Evolutionary conservation across 371 early-diverging fungal genomes (phyloP), one percentile per base, ranked within the genome.

Genomic region (Rhizopus delemar): DNA sequence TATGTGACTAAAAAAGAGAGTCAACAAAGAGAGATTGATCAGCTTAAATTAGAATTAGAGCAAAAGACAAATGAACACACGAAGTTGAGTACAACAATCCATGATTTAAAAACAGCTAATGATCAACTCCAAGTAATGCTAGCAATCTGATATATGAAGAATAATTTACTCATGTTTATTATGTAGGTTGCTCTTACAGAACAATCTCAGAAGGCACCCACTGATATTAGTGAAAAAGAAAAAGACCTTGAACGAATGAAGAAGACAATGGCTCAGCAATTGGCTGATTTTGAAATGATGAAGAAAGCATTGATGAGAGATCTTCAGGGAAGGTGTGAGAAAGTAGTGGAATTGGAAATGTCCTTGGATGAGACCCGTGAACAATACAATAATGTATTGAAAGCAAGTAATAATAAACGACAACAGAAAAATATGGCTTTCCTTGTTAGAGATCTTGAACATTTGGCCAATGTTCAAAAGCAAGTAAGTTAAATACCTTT

Each of bases 281-380:
- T 96, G 49, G 80, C 86, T n/a, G 96, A 97, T 56, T 96, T 94
- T 77, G 96, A 96, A 65, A 86, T 90, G 55, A 94, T 94, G 93
- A 95, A 95, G 83, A 93, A 93, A 82, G 90, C 93, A 13, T 77
- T 97, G 60, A 93, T 96, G 95, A 86, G 91, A 31, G 97, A 96
- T 68, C 86, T 97, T 46, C 94, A 95, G 72, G 86, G 89, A 76
- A 89, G 95, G 43, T 96, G 96, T 80, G 95, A 96, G 68, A 93
- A 93, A 80, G 92, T 79, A 6, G 92, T 96, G 16, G 96, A 96
- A 77, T 86, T 96, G 28, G 96, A 96, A 73, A 89, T 95, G 69
- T 86, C 91, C 3, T 78, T 97, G 61, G 98, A 97, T 60, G 95
- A 95, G 64, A 86, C 92, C 2, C 86, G 93, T 8, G 94, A 93